Base-by-base conservation (phyloP, 495 filamentous ascomycete genomes). In the Xylaria grammica region DNA sequence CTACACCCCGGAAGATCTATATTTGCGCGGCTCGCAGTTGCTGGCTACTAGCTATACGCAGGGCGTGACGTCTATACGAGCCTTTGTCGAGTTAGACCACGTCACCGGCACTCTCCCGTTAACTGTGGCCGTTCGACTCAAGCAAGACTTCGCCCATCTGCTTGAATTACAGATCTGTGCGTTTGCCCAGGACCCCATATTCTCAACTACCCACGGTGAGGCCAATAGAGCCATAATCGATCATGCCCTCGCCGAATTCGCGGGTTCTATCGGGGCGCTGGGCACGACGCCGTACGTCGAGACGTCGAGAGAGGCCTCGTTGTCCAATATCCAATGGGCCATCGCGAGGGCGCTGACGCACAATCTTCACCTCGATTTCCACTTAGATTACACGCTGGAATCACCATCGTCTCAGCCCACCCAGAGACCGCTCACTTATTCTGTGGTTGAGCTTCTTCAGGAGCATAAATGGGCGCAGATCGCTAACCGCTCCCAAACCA, bases 221-320 rank as follows among this genome's bases (percentile, higher is more conserved):
- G 29, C 64, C n/a, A 75, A 75, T 29, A 60, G 63, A 19, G 24
- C 60, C n/a, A 15, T 67, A 0, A 61, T 75, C 4, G 48, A 60
- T n/a, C 40, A 51, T 11, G 65, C 65, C n/a, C 61, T 75, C 22
- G 60, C 29, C 49, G 32, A 64, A 30, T 53, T 76, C 4, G 88
- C 88, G 0, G 71, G 81, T 1, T 62, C 52, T 0, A 81, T 91
- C 10, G 87, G 88, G 48, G 89, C 82, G 0, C 55, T 93, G 36
- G 90, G 90, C 1, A 87, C 84, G 26, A 89, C 89, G 4, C 91
- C 89, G 0, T 92, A 92, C 66, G 88, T 92, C 4, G 91, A 94
- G 69, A 59, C 74, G 7, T 79, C 79, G 30, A 66, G 75, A 24
- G 76, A 77, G 4, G 76, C 78, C 1, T 79, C 80, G 52, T 81